A percentile compares a stretch with the other conserved stretches of the same genome.
phyloP scores from a whole-genome alignment of 176 grass and related monocot genomes.

The Cymbopogon citratus region DNA sequence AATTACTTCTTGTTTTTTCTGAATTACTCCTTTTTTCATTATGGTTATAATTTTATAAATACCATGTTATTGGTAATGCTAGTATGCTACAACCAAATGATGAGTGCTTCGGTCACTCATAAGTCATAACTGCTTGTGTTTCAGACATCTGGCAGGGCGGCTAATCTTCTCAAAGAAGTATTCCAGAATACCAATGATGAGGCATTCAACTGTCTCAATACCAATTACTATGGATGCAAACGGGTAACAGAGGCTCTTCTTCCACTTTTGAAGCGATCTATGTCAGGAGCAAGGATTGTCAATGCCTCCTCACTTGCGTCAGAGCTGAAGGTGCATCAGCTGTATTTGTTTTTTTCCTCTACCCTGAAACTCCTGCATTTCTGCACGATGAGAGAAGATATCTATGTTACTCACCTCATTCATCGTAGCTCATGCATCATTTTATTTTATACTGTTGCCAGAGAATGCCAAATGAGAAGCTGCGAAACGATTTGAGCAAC shows the following conservation, averaged over 20 bases:
- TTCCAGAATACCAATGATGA: constrained; percentile 49
- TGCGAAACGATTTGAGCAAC: constrained; percentile 35
- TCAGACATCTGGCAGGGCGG: constrained; percentile 64
- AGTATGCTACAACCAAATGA: not conserved
- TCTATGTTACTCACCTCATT: not conserved
- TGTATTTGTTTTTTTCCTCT: not conserved
- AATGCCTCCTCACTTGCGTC: constrained; percentile 62
- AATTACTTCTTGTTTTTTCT: too few relatives aligned
- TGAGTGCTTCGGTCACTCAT: too few relatives aligned
- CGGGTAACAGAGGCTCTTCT: constrained; percentile 65
- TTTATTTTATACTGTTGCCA: not conserved
- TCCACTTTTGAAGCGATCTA: constrained; percentile 57
- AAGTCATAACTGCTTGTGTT: not conserved
- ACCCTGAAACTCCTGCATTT: not conserved
- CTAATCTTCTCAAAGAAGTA: constrained; percentile 47
- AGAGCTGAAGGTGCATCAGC: constrained; percentile 46
- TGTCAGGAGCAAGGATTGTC: constrained; percentile 57
- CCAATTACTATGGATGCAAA: constrained; percentile 60
- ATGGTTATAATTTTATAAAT: not conserved
- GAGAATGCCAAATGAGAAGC: constrained; percentile 65
- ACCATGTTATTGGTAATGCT: not conserved
- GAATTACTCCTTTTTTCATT: not conserved
- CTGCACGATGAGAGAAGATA: not conserved
- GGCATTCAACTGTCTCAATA: constrained; percentile 39
- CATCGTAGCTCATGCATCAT: too few relatives aligned